These are phyloP conservation scores for Caloboletus firmus DNA, from an alignment of 1,284 basidiomycete species.

Conservation along the genomic window DNA sequence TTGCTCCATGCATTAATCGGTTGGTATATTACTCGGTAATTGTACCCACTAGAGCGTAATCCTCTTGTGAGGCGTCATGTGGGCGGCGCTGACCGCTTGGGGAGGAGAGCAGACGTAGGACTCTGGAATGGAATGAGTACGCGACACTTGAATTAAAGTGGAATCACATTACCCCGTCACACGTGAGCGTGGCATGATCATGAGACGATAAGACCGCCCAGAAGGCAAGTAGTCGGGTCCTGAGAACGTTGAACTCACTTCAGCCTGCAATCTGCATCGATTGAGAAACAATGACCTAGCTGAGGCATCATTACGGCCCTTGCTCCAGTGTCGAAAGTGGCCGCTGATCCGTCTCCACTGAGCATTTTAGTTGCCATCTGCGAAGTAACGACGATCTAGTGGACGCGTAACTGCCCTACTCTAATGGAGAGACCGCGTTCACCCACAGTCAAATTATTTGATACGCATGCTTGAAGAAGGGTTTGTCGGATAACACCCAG, in stretches of 20 bases:
- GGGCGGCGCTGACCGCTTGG: slow-evolving; percentile 24
- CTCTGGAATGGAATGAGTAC: slow-evolving; percentile 24
- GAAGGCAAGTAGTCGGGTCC: slow-evolving; percentile 37
- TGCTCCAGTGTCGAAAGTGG: slow-evolving; percentile 62
- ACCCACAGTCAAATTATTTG: slow-evolving; percentile 53
- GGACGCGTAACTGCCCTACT: slow-evolving; percentile 3
- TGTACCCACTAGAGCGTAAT: slow-evolving; percentile 28
- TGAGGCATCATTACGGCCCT: slow-evolving; percentile 63
- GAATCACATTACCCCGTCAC: slow-evolving; percentile 32
- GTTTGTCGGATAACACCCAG: slow-evolving; percentile 53
- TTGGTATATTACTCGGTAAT: slow-evolving; percentile 24
- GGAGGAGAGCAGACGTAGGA: slow-evolving; percentile 33
- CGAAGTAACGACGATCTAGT: slow-evolving; percentile 62
- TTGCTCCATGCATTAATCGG: slow-evolving; percentile 11
- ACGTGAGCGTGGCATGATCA: slow-evolving; percentile 31
- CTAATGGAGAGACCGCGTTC: slow-evolving; percentile 1
- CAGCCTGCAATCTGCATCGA: slow-evolving; percentile 6
- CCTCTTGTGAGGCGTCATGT: slow-evolving; percentile 20
- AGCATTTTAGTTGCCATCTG: slow-evolving; percentile 69
- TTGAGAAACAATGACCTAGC: slow-evolving; percentile 45
- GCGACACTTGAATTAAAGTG: slow-evolving; percentile 13
- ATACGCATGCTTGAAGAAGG: slow-evolving; percentile 50
- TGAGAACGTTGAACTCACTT: slow-evolving; percentile 17
- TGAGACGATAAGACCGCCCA: slow-evolving; percentile 35
- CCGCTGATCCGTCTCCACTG: slow-evolving; percentile 57